Evolutionary conservation across 345 rosid genomes (phyloP), one percentile per base, ranked within the genome.

Genomic region (Hibiscus tridactylites): DNA sequence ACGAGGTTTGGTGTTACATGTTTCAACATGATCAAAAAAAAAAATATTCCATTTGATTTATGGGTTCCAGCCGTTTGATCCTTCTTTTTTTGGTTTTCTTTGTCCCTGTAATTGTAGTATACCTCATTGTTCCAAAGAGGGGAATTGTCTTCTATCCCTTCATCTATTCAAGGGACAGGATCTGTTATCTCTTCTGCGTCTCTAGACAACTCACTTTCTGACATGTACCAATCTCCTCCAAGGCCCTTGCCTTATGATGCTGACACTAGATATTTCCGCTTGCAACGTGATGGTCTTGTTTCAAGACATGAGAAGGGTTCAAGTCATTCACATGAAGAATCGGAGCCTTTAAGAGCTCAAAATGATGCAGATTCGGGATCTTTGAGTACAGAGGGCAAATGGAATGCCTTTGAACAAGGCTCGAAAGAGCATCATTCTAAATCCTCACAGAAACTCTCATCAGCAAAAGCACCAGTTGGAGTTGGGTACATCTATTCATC

Each of bases 191-290:
- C 97, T 58, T 68, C 92, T 70, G 78, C 83, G n/a, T 88, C 96
- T 2, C 88, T 83, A 42, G 98, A 90, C 74, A 87, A 88, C 87
- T 88, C 95, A 77, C 88, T 94, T 28, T 85, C 97, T 73, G 95
- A 88, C 76, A 90, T 86, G 76, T 94, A 79, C 71, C 96, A 83
- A 44, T 88, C 98, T 81, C 96, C 98, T 77, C 97, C 98, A 56
- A 85, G 96, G 81, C 98, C 98, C 54, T 70, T 94, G 80, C 99
- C 99, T 81, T 95, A 95, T 78, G 97, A 92, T 75, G 81, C 82
- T 13, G 96, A 92, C 75, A 88, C 93, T 52, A 84, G 91, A 83
- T 83, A 72, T 67, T 78, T 82, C 33, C 76, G 81, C 66, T 77
- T 85, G 74, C 87, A 85, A 78, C 87, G 78, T 77, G 93, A 84